A percentile compares a stretch with the other conserved stretches of the same genome.
These are phyloP conservation scores for Phytophthora ramorum DNA, from an alignment of 352 stramenopile species.

Conservation along the genomic window DNA sequence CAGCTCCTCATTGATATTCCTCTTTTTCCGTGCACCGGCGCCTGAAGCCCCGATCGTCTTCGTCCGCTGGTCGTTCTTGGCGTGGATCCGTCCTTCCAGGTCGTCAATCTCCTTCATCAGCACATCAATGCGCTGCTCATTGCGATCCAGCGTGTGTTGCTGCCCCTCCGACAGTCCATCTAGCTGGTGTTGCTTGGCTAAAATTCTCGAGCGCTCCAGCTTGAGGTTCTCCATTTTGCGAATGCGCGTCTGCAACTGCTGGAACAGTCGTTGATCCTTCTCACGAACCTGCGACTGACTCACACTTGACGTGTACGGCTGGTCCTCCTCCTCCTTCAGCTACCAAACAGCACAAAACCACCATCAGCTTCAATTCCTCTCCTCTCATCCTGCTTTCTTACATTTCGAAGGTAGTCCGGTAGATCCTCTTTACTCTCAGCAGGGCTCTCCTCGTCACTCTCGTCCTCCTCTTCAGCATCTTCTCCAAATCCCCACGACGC, in stretches of 20 bases:
- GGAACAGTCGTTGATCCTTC: slow-evolving; percentile 82
- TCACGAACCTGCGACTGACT: slow-evolving; percentile 50
- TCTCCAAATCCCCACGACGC: slow-evolving; percentile 88
- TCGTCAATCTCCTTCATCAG: slow-evolving; percentile 73
- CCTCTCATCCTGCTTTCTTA: slow-evolving; percentile 24
- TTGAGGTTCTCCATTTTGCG: slow-evolving; percentile 86
- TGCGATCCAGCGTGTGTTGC: slow-evolving; percentile 60
- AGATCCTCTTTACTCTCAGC: slow-evolving; percentile 41
- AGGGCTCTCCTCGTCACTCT: slow-evolving; percentile 28
- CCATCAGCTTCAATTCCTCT: background rate
- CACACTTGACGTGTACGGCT: slow-evolving; percentile 64
- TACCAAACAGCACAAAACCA: slow-evolving; percentile 20
- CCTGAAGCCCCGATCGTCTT: slow-evolving; percentile 29
- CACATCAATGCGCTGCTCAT: slow-evolving; percentile 64
- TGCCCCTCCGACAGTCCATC: slow-evolving; percentile 71
- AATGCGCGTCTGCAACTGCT: slow-evolving; percentile 82
- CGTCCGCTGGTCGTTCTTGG: slow-evolving; percentile 56
- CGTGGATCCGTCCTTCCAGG: slow-evolving; percentile 63
- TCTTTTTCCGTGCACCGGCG: slow-evolving; percentile 14
- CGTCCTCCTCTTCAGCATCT: slow-evolving; percentile 74
- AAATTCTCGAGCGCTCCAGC: slow-evolving; percentile 66
- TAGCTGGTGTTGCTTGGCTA: slow-evolving; percentile 75
- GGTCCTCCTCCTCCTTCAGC: slow-evolving; percentile 55
- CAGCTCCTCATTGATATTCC: slow-evolving; percentile 40
- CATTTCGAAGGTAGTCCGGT: slow-evolving; percentile 79